Evolutionary conservation across 345 rosid genomes (phyloP).

Genomic region (Corchorus olitorius): DNA sequence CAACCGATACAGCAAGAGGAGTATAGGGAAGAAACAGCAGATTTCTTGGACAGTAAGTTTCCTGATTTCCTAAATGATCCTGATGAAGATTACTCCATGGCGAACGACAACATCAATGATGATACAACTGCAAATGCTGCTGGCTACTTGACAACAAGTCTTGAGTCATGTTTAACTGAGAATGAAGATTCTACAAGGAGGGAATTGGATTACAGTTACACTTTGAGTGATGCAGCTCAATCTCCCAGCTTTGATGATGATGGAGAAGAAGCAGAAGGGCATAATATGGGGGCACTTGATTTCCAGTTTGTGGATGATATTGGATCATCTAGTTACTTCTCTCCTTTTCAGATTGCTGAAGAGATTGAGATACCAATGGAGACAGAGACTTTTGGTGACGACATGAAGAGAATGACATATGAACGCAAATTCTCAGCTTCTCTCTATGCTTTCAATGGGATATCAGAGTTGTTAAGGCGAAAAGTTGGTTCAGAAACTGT

Average conservation of each 20-base stretch:
- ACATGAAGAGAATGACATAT: slow-evolving; percentile 58
- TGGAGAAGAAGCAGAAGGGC: slow-evolving; percentile 28
- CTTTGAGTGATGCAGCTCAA: slow-evolving; percentile 29
- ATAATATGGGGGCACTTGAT: slow-evolving; percentile 32
- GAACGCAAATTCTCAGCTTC: slow-evolving; percentile 74
- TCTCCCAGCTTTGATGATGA: slow-evolving; percentile 28
- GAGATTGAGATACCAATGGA: slow-evolving; percentile 47
- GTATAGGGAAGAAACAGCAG: slow-evolving; percentile 16
- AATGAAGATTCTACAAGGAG: slow-evolving; percentile 23
- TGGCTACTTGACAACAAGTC: slow-evolving; percentile 28
- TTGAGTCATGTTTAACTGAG: slow-evolving; percentile 41
- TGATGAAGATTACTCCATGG: slow-evolving; percentile 31
- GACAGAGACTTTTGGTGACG: slow-evolving; percentile 37
- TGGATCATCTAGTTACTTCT: slow-evolving; percentile 35
- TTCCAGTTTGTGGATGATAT: slow-evolving; percentile 51
- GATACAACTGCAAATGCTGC: slow-evolving; percentile 1
- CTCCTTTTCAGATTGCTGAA: slow-evolving; percentile 57
- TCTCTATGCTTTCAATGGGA: slow-evolving; percentile 61
- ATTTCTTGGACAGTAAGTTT: slow-evolving; percentile 37
- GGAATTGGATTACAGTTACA: slow-evolving; percentile 26
- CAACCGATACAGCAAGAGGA: slow-evolving; percentile 26
- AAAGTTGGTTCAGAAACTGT: slow-evolving; percentile 34
- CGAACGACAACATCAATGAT: background rate
- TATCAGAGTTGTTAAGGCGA: slow-evolving; percentile 54
- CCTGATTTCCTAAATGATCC: slow-evolving; percentile 46